phyloP scores from a whole-genome alignment of 345 rosid species.

The Eucalyptus grandis region DNA sequence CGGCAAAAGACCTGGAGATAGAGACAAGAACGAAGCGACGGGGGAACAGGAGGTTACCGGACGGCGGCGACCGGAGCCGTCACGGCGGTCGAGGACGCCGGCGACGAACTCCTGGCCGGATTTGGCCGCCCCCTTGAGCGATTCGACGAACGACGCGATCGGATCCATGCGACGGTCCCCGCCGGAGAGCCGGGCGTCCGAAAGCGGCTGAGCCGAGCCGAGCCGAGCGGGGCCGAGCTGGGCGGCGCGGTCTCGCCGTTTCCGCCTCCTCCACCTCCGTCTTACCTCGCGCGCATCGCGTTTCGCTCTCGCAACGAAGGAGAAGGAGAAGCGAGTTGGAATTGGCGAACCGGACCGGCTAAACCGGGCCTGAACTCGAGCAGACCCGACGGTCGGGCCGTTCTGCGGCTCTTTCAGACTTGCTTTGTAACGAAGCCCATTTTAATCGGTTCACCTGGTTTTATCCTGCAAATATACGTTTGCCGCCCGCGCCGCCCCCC shows the following conservation, averaged over 20 bases:
- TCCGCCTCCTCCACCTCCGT: neutral
- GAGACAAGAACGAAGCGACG: neutral
- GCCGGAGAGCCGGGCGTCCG: neutral
- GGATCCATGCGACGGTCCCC: slow-evolving; percentile 35
- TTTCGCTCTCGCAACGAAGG: neutral
- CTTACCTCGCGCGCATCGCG: neutral
- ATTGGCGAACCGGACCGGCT: neutral
- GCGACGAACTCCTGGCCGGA: slow-evolving; percentile 35
- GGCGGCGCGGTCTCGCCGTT: neutral
- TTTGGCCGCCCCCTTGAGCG: slow-evolving; percentile 31
- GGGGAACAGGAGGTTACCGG: slow-evolving; percentile 31
- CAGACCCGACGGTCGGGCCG: neutral
- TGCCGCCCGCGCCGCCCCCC: too few relatives aligned
- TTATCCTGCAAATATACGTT: too few relatives aligned
- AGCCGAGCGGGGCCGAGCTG: neutral
- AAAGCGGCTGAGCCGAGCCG: neutral
- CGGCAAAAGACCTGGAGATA: neutral
- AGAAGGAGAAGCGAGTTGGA: neutral
- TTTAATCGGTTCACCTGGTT: neutral
- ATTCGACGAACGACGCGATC: slow-evolving; percentile 28
- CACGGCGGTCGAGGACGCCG: slow-evolving; percentile 20
- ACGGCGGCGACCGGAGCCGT: slow-evolving; percentile 30
- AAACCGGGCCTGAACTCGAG: neutral
- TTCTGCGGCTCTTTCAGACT: neutral
- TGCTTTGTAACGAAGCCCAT: neutral